phyloP scores from a whole-genome alignment of 345 rosid genomes.

The Angophora floribunda region DNA sequence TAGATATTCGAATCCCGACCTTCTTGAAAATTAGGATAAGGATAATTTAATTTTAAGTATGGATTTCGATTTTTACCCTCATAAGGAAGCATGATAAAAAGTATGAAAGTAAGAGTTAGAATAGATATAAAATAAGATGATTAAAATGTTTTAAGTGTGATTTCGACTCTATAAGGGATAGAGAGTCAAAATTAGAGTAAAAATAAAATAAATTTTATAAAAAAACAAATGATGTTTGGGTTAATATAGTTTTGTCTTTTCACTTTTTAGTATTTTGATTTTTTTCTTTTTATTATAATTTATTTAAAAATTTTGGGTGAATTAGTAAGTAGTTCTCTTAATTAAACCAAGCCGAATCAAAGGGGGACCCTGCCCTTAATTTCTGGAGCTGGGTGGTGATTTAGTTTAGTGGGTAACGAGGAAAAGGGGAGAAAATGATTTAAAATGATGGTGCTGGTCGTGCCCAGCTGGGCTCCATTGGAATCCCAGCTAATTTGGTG shows the following conservation, averaged over 20 bases:
- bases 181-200: too few relatives aligned
- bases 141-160: too few relatives aligned
- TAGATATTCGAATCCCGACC: too few relatives aligned
- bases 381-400: background rate
- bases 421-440: background rate
- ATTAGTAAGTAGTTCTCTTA: background rate
- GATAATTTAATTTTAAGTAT: too few relatives aligned
- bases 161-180: too few relatives aligned
- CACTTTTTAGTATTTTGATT: background rate
- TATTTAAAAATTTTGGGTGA: background rate
- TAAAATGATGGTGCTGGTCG: background rate
- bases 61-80: too few relatives aligned
- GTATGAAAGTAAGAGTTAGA: too few relatives aligned
- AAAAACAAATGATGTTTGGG: background rate
- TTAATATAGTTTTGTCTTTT: background rate
- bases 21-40: too few relatives aligned
- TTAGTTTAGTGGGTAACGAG: background rate
- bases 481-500: background rate
- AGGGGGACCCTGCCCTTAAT: background rate
- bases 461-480: background rate
- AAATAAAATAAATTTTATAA: too few relatives aligned
- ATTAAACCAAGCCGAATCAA: background rate
- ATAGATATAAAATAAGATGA: too few relatives aligned
- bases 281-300: background rate
- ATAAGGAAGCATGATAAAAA: too few relatives aligned